Evolutionary conservation across 371 early-diverging fungal genomes (phyloP), one percentile per base, ranked within the genome.

Genomic region (Mortierella sp.): DNA sequence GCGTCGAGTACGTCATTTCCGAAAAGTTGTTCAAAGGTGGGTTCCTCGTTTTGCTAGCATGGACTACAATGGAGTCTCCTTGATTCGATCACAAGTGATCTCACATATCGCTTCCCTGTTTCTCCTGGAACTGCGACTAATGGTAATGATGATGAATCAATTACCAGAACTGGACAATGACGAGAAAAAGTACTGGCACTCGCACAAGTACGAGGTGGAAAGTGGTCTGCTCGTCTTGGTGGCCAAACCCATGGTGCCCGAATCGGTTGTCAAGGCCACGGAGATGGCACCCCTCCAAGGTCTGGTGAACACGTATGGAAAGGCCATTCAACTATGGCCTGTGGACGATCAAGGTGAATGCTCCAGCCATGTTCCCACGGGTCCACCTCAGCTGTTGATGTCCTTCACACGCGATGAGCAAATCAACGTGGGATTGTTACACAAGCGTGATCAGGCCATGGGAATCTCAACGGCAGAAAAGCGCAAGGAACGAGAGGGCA

Each of bases 1-100:
- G 79, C n/a, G 78, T 86, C 24, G 86, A 86, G 64, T 86, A 84
- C 53, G 81, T 84, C 28, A 86, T 86, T 21, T 83, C 85, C 8
- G 81, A 82, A 47, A 73, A 67, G 27, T 61, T 84, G 3, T 86
- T 84, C 68, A 60, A 74, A 23, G 13, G 80, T 78, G 51, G 24
- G 80, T 51, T 13, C 5, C 1, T 19, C 9, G n/a, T n/a, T 0
- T 51, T 6, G 38, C 18, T 19, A 43, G 4, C 10, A 38, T 8
- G 38, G 38, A 38, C 5, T 38, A 38, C 38, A 38, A n/a, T n/a
- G n/a, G n/a, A 8, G 12, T 38, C 38, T 38, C 38, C 12, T 12
- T 38, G 8, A 38, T 21, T 16, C 41, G 38, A 24, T 26, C 3
- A 28, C 50, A 45, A 5, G 3, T 43, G 12, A 10, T 39, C 39